phyloP scores from a whole-genome alignment of 225 moss, liverwort and hornwort species.

The Ulota crispa region DNA sequence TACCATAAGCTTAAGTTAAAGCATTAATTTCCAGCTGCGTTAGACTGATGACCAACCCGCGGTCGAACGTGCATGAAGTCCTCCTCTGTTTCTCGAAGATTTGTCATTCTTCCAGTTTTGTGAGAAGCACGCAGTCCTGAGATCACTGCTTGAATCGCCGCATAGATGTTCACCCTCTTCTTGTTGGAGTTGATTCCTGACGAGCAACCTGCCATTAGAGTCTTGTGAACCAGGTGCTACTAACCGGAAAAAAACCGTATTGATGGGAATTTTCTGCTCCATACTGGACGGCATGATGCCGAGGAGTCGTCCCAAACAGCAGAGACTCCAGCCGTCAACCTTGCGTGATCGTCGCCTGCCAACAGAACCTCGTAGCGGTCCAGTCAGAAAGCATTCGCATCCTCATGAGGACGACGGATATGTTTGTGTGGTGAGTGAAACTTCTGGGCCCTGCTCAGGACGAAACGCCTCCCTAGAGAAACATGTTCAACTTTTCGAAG shows the following conservation, averaged over 20 bases:
- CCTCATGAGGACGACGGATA: not conserved
- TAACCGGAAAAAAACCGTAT: not conserved
- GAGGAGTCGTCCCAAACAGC: too few relatives aligned
- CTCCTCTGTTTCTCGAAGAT: not conserved
- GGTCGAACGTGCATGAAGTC: too few relatives aligned
- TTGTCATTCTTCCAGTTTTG: not conserved
- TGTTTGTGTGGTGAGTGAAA: not conserved
- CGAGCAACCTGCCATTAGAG: not conserved
- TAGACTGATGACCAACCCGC: not conserved
- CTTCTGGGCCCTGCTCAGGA: not conserved
- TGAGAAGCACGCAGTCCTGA: too few relatives aligned
- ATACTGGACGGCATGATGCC: not conserved
- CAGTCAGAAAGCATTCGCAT: not conserved
- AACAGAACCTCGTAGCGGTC: not conserved
- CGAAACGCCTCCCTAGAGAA: not conserved
- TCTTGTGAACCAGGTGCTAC: too few relatives aligned
- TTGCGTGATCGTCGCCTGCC: too few relatives aligned
- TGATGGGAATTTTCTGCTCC: not conserved
- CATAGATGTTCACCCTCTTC: not conserved
- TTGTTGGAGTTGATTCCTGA: not conserved
- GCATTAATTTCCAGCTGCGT: not conserved
- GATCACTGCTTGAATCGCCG: not conserved
- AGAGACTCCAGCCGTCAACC: not conserved
- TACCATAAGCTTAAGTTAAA: too few relatives aligned
- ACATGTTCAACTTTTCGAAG: not conserved